These are phyloP conservation scores for Phytopythium sindhum DNA, from an alignment of 352 stramenopile species.

Conservation along the genomic window DNA sequence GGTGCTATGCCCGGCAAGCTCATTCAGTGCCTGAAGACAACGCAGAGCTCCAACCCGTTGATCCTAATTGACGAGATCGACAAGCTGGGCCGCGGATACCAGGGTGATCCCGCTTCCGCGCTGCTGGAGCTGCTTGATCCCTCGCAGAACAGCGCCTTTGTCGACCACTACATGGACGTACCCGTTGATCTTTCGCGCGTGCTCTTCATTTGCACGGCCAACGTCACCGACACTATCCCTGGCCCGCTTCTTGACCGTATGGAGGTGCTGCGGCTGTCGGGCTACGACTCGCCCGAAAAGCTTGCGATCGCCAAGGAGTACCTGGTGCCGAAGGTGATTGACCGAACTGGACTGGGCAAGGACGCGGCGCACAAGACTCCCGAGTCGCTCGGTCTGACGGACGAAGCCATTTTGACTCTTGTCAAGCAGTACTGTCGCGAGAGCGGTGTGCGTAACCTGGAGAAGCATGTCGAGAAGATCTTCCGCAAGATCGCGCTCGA, in stretches of 20 bases:
- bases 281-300: slow-evolving; percentile 96
- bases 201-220: slow-evolving; percentile 97
- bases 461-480: slow-evolving; percentile 99
- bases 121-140: slow-evolving; percentile 98
- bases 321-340: slow-evolving; percentile 95
- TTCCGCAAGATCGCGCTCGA: slow-evolving; percentile 97
- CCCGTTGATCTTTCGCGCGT: slow-evolving; percentile 97
- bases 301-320: slow-evolving; percentile 98
- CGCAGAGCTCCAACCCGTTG: slow-evolving; percentile 96
- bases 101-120: slow-evolving; percentile 94
- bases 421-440: slow-evolving; percentile 96
- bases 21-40: slow-evolving; percentile 98
- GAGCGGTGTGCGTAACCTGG: slow-evolving; percentile 96
- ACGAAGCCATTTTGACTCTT: slow-evolving; percentile 90
- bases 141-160: slow-evolving; percentile 95
- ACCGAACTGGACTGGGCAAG: slow-evolving; percentile 86
- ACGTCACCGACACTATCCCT: slow-evolving; percentile 96
- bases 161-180: slow-evolving; percentile 99
- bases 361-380: slow-evolving; percentile 55
- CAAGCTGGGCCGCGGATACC: slow-evolving; percentile 82
- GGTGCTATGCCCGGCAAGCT: slow-evolving; percentile 99
- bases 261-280: slow-evolving; percentile 97
- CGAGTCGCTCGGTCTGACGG: slow-evolving; percentile 86
- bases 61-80: slow-evolving; percentile 98
- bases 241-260: slow-evolving; percentile 98